Conservation (phyloP, 805 yeast genomes). For the Barnettozyma botsteinii region DNA sequence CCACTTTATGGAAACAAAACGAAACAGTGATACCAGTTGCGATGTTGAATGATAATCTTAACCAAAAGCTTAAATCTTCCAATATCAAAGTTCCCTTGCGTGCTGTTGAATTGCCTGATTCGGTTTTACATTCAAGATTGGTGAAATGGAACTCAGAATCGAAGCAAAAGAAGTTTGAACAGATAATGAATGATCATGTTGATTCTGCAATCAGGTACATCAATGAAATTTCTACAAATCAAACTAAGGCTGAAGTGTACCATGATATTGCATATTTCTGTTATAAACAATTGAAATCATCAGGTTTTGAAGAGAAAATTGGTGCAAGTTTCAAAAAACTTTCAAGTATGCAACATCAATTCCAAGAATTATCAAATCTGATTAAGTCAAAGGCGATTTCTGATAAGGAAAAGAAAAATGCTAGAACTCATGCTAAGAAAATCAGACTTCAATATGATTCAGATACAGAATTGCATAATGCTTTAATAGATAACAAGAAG, state of each 20-base stretch:
- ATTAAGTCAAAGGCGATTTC: constrained; percentile 34
- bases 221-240: constrained; percentile 13
- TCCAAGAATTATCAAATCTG: neutral
- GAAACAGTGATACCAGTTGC: constrained; percentile 54
- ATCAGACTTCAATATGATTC: constrained; percentile 41
- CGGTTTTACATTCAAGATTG: constrained; percentile 34
- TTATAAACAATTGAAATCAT: constrained; percentile 50
- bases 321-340: constrained; percentile 40
- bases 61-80: constrained; percentile 6
- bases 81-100: constrained; percentile 5
- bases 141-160: constrained; percentile 72
- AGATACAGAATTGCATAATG: constrained; percentile 43
- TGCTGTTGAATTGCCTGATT: constrained; percentile 16
- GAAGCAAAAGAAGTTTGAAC: constrained; percentile 57
- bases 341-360: constrained; percentile 28
- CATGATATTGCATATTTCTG: constrained; percentile 70
- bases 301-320: constrained; percentile 40
- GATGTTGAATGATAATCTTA: constrained; percentile 36
- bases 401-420: constrained; percentile 44
- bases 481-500: constrained; percentile 32
- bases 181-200: constrained; percentile 54
- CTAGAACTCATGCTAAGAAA: constrained; percentile 45
- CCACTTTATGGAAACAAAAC: constrained; percentile 59
- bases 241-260: constrained; percentile 40
- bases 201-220: constrained; percentile 25